phyloP scores from a whole-genome alignment of 129 eudicot species.

The Gnaphalium uliginosum region DNA sequence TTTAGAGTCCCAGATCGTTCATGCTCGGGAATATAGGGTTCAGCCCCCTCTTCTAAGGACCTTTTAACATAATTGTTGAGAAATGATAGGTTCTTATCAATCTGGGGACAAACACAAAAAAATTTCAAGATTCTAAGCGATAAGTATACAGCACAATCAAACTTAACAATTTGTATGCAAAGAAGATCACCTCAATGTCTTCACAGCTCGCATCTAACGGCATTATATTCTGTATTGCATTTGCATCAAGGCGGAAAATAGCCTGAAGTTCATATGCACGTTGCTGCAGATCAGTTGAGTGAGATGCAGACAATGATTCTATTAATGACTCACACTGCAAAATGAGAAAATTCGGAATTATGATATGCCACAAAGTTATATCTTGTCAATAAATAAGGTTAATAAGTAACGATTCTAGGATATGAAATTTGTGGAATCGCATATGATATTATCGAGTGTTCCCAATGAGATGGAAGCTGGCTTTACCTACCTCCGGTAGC shows the following conservation, averaged over 20 bases:
- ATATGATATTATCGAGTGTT: no score
- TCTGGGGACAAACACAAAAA: constrained; percentile 34
- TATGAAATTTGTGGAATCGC: no score
- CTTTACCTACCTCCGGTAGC: constrained; percentile 80
- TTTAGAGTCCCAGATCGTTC: constrained; percentile 56
- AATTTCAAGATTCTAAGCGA: not conserved
- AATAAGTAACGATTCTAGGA: no score
- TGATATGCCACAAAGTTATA: not conserved
- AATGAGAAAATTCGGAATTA: not conserved
- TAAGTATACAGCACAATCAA: not conserved
- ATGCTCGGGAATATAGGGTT: constrained; percentile 78
- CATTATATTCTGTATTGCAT: constrained; percentile 66
- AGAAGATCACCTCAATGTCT: constrained; percentile 75
- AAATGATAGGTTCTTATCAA: constrained; percentile 74
- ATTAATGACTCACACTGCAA: constrained; percentile 82
- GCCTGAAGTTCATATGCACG: constrained; percentile 97
- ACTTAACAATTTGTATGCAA: not conserved
- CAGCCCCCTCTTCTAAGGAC: constrained; percentile 84
- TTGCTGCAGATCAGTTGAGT: constrained; percentile 95
- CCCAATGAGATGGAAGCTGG: not conserved
- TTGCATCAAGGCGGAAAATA: constrained; percentile 61
- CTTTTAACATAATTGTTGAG: constrained; percentile 68
- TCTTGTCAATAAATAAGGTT: not conserved
- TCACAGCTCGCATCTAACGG: constrained; percentile 92
- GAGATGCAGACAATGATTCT: constrained; percentile 80